Percentiles rank a stretch among this genome's conserved stretches.
Conservation (phyloP, 139 green algal genomes). For the Ettlia oleoabundans region DNA sequence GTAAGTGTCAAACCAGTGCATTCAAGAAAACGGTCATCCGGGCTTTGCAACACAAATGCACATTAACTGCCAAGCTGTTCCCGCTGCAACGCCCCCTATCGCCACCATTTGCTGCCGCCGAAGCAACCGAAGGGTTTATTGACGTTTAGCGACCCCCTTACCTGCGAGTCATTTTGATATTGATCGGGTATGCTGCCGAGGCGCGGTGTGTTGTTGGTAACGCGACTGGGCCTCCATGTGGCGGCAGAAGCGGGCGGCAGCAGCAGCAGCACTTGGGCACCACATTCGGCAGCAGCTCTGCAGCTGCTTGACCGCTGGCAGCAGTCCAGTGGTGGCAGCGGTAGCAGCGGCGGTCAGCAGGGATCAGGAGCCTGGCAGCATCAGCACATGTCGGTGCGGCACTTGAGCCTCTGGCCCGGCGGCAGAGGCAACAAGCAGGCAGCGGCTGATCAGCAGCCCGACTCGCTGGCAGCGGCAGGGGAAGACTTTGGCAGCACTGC, state of each 20-base stretch:
- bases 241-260: conserved; percentile 10
- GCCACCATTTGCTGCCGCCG: no score
- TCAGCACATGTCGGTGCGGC: background rate
- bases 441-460: background rate
- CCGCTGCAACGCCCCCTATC: no score
- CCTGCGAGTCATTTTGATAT: background rate
- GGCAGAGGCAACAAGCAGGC: conserved; percentile 3
- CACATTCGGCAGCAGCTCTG: conserved; percentile 14
- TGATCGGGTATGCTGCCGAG: background rate
- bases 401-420: conserved; percentile 32
- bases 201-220: background rate
- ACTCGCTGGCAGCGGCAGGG: background rate
- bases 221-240: background rate
- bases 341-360: background rate
- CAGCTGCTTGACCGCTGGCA: conserved; percentile 29
- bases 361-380: no score
- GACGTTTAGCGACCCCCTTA: background rate
- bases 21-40: no score
- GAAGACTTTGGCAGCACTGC: background rate
- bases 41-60: no score
- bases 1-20: no score
- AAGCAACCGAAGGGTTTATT: background rate
- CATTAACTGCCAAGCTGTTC: no score
- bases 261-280: background rate
- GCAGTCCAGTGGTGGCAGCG: background rate